phyloP scores from a whole-genome alignment of 1,284 basidiomycete species.

The Pseudozyma hubeiensis region DNA sequence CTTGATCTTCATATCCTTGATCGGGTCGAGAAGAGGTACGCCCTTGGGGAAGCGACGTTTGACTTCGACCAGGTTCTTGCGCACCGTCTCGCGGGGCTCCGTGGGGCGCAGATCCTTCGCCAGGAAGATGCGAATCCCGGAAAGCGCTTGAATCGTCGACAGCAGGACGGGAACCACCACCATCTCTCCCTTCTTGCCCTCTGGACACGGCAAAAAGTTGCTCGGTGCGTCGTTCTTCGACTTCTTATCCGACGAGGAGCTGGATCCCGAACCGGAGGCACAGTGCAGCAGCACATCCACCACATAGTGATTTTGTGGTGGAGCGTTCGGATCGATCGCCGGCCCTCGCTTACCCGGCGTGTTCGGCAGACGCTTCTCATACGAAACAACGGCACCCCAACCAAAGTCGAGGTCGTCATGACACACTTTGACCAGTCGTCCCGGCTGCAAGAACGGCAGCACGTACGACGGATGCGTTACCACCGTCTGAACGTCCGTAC shows the following conservation, averaged over 20 bases:
- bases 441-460: slow-evolving; percentile 91
- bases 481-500: slow-evolving; percentile 85
- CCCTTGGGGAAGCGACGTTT: slow-evolving; percentile 87
- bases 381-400: slow-evolving; percentile 94
- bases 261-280: slow-evolving; percentile 73
- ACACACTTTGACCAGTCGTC: slow-evolving; percentile 88
- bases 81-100: slow-evolving; percentile 81
- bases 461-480: slow-evolving; percentile 94
- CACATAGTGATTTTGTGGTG: slow-evolving; percentile 90
- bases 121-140: slow-evolving; percentile 86
- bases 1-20: slow-evolving; percentile 95
- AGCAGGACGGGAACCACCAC: slow-evolving; percentile 90
- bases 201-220: slow-evolving; percentile 50
- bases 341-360: slow-evolving; percentile 47
- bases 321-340: slow-evolving; percentile 72
- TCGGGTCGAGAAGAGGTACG: slow-evolving; percentile 87
- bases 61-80: slow-evolving; percentile 90
- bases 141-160: slow-evolving; percentile 86
- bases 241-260: slow-evolving; percentile 32
- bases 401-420: slow-evolving; percentile 91
- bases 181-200: slow-evolving; percentile 72
- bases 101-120: slow-evolving; percentile 88
- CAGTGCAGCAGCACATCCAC: slow-evolving; percentile 92
- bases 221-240: slow-evolving; percentile 13
- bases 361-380: slow-evolving; percentile 80